A percentile compares a stretch with the other conserved stretches of the same genome.
These are phyloP conservation scores for Yamadazyma sp. DNA, from an alignment of 1,139 yeast species.

Conservation along the genomic window DNA sequence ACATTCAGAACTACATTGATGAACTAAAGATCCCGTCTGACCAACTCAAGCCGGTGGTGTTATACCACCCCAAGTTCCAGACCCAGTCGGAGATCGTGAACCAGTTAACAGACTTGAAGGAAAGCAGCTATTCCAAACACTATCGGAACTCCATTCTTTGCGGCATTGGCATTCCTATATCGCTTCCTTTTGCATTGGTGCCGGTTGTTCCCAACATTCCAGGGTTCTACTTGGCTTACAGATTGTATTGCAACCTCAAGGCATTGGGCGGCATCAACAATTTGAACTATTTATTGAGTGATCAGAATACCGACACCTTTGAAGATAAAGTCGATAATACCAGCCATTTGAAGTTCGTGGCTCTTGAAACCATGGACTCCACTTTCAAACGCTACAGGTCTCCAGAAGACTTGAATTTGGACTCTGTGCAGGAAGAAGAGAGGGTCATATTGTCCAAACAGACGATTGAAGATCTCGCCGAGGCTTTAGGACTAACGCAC, in stretches of 20 bases:
- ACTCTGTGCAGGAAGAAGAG: conserved; percentile 24
- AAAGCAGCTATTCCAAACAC: conserved; percentile 29
- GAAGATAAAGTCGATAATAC: conserved; percentile 6
- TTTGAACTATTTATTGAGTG: conserved; percentile 48
- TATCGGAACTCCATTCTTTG: conserved; percentile 41
- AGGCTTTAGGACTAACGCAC: conserved; percentile 31
- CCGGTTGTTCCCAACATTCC: conserved; percentile 97
- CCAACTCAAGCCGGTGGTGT: conserved; percentile 42
- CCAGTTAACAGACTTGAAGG: conserved; percentile 31
- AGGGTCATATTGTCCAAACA: conserved; percentile 29
- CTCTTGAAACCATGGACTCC: conserved; percentile 12
- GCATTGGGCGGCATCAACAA: conserved; percentile 79
- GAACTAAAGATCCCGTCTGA: conserved; percentile 27
- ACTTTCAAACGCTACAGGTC: conserved; percentile 7
- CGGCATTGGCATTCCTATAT: conserved; percentile 67
- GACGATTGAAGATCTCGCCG: conserved; percentile 31
- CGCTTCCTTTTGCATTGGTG: conserved; percentile 75
- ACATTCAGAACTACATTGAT: conserved; percentile 35
- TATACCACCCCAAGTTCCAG: conserved; percentile 43
- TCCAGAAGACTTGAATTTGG: conserved; percentile 12
- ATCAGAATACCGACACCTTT: no score
- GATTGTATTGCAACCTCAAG: conserved; percentile 82
- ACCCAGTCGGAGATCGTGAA: conserved; percentile 28
- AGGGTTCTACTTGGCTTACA: conserved; percentile 79
- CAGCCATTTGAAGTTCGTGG: conserved; percentile 19